Percentiles rank a stretch among this genome's conserved stretches.
These are phyloP conservation scores for Sugiyamaella grinbergsii DNA, from an alignment of 1,139 yeast genomes.

Conservation along the genomic window DNA sequence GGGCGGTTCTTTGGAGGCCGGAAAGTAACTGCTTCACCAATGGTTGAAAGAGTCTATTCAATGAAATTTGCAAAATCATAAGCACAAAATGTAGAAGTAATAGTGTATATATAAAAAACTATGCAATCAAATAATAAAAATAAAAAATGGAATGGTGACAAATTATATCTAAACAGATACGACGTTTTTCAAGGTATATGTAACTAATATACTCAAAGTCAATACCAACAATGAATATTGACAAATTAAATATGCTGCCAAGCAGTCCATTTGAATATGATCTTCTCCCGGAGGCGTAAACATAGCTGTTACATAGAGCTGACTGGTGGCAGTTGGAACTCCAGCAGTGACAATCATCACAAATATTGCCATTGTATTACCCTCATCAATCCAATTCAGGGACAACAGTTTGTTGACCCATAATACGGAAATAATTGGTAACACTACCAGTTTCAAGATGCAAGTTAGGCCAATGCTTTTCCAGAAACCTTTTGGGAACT, in stretches of 20 bases:
- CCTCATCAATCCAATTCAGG: constrained; percentile 53
- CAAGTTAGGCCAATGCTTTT: constrained; percentile 53
- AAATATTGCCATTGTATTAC: constrained; percentile 63
- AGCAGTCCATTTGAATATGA: constrained; percentile 77
- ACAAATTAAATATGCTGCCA: constrained; percentile 69
- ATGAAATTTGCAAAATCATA: constrained; percentile 27
- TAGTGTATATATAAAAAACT: neutral
- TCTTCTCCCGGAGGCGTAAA: constrained; percentile 60
- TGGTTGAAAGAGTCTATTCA: constrained; percentile 42
- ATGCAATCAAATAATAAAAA: neutral
- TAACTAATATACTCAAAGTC: constrained; percentile 55
- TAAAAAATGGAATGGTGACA: no score
- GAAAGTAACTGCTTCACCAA: constrained; percentile 37
- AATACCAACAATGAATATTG: constrained; percentile 66
- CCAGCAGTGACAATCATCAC: constrained; percentile 77
- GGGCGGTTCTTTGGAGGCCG: constrained; percentile 45
- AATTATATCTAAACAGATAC: constrained; percentile 27
- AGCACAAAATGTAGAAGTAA: neutral
- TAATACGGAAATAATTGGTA: constrained; percentile 65
- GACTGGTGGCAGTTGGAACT: constrained; percentile 82
- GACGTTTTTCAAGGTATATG: constrained; percentile 44
- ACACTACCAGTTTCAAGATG: constrained; percentile 51
- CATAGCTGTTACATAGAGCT: constrained; percentile 81
- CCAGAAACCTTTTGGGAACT: constrained; percentile 73
- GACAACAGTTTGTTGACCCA: constrained; percentile 53